Base-by-base conservation (phyloP, 768 basidiomycete species). In the Pholiota conissans region DNA sequence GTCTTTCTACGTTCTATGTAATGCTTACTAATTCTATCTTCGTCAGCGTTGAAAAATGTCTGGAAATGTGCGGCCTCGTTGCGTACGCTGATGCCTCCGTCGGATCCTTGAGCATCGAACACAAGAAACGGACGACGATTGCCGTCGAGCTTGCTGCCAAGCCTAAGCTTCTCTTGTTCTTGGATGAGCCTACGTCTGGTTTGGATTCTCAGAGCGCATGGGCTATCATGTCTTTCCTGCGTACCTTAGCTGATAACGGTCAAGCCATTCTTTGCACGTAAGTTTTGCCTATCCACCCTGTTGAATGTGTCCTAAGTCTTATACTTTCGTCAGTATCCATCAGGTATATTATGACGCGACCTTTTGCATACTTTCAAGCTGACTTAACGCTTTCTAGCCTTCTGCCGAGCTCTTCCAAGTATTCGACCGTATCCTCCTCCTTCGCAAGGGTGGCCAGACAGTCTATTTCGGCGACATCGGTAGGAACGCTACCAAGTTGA, bases 231-330 rank as follows among this genome's bases (percentile, higher is more conserved):
- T 76, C 79, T 4, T 91, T 95, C 78, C 73, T 95, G 49, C 78
- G 86, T 5, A 81, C 86, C 34, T 82, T 95, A 27, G 91, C 92
- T 4, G 81, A 90, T 55, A 83, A 83, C 54, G 93, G 93, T 1
- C 93, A 94, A 66, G 90, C 91, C 26, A 93, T 95, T 65, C 76
- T 96, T 26, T 95, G 93, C 85, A 95, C 91, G 77, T 86, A 66
- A 35, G 85, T 76, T 32, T 45, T 13, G 8, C 42, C 10, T 45
- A 11, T 24, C n/a, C n/a, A n/a, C n/a, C n/a, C n/a, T n/a, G n/a
- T n/a, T n/a, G n/a, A n/a, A n/a, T n/a, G n/a, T n/a, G n/a, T n/a
- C n/a, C n/a, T n/a, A n/a, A n/a, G n/a, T n/a, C n/a, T n/a, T n/a
- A n/a, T 52, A 24, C 20, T 49, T 10, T 51, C 52, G 71, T n/a